Percentiles rank a stretch among this genome's conserved stretches.
Evolutionary conservation across 805 yeast genomes (phyloP).

Genomic region (Starmerella etchellsii): DNA sequence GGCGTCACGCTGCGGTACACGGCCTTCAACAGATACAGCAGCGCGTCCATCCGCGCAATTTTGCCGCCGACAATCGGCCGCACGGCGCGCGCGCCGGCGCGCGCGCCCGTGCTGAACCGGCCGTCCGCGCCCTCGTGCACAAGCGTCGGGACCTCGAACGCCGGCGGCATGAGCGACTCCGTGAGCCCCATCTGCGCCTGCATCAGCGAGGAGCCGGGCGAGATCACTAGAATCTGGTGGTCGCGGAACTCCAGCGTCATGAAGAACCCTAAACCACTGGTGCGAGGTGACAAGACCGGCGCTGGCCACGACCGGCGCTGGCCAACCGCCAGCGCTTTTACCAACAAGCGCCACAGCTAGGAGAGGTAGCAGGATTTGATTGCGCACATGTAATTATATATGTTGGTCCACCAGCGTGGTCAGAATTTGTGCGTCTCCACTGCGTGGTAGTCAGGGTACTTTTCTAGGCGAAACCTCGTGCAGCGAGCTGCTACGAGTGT

Average conservation of each 20-base stretch:
- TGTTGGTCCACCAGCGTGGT: no score
- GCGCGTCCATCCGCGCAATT: constrained; percentile 56
- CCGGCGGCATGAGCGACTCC: constrained; percentile 65
- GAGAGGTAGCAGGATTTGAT: no score
- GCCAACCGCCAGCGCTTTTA: no score
- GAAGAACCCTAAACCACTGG: no score
- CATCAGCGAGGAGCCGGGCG: constrained; percentile 68
- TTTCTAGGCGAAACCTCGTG: no score
- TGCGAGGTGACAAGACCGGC: no score
- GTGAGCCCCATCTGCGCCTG: constrained; percentile 66
- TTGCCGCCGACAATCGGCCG: constrained; percentile 53
- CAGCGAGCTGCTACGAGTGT: no score
- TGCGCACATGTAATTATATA: no score
- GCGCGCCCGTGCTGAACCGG: constrained; percentile 25
- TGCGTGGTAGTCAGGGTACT: no score
- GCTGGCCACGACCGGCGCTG: no score
- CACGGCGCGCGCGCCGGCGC: constrained; percentile 35
- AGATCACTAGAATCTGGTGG: constrained; percentile 39
- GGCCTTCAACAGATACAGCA: constrained; percentile 46
- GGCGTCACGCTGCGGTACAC: constrained; percentile 37
- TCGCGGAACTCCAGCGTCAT: constrained; percentile 29
- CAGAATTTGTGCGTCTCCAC: no score
- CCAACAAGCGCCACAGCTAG: no score
- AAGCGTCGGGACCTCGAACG: constrained; percentile 59
- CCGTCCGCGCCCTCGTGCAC: constrained; percentile 37